Conservation (phyloP, 768 basidiomycete species). For the Auricularia sp. region DNA sequence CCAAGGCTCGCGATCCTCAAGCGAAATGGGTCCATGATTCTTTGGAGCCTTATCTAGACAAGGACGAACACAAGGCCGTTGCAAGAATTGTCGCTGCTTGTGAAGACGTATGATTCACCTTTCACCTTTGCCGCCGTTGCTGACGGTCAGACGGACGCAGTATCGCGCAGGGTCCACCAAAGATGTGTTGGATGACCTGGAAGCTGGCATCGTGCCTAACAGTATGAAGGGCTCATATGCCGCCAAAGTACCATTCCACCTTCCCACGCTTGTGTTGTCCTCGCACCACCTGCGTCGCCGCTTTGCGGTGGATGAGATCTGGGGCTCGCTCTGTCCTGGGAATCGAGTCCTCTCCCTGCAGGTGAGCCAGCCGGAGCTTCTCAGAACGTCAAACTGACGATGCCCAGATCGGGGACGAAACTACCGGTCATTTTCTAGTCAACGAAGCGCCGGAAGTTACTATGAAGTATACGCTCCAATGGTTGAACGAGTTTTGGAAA, state of each 20-base stretch:
- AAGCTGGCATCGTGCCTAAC: slow-evolving; percentile 8
- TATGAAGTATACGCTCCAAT: slow-evolving; percentile 6
- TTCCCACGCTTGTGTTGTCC: slow-evolving; percentile 11
- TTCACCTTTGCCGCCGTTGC: background rate
- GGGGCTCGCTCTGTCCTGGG: slow-evolving; percentile 4
- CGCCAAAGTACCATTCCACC: slow-evolving; percentile 4
- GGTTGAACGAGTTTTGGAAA: slow-evolving; percentile 7
- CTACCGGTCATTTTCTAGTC: slow-evolving; percentile 12
- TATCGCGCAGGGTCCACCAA: slow-evolving; percentile 14
- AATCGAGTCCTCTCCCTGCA: background rate
- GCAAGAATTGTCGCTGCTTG: slow-evolving; percentile 8
- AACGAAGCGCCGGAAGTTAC: slow-evolving; percentile 12
- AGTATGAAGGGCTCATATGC: background rate
- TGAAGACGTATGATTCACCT: slow-evolving; percentile 9
- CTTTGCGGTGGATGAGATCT: slow-evolving; percentile 11
- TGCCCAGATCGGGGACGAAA: slow-evolving; percentile 11
- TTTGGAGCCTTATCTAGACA: slow-evolving; percentile 11
- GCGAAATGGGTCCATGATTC: slow-evolving; percentile 10
- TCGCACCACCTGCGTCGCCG: slow-evolving; percentile 10
- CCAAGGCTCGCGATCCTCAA: slow-evolving; percentile 2
- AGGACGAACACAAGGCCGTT: slow-evolving; percentile 4
- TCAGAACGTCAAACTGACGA: slow-evolving; percentile 5
- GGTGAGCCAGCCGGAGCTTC: background rate
- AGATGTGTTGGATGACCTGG: slow-evolving; percentile 10
- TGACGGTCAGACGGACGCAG: background rate